phyloP scores from a whole-genome alignment of 139 green algal genomes.

The Chlamydomonas sp. region DNA sequence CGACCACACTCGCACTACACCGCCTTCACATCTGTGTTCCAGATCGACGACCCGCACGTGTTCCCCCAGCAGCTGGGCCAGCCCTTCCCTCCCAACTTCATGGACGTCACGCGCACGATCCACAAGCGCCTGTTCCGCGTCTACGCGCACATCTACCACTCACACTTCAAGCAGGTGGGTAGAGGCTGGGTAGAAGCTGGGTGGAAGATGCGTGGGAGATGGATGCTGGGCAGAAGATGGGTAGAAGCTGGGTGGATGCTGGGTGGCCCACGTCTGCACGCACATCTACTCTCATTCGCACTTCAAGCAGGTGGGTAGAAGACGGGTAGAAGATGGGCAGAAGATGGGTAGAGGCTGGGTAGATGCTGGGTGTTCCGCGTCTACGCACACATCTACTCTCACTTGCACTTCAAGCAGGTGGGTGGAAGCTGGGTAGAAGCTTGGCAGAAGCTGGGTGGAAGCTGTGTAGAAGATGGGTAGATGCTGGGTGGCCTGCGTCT shows the following conservation, averaged over 20 bases:
- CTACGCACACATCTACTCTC: background rate
- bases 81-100: slow-evolving; percentile 84
- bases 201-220: no score
- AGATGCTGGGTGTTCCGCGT: background rate
- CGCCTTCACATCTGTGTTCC: no score
- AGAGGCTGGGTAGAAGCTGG: background rate
- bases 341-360: background rate
- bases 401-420: background rate
- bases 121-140: slow-evolving; percentile 98
- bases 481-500: no score
- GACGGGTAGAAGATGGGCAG: background rate
- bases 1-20: no score
- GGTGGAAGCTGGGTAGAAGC: no score
- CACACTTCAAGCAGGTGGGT: slow-evolving; percentile 88
- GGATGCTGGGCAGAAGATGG: background rate
- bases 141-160: slow-evolving; percentile 99
- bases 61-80: slow-evolving; percentile 82
- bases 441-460: no score
- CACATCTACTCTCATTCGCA: background rate
- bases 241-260: background rate
- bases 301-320: slow-evolving; percentile 9
- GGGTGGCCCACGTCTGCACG: background rate
- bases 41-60: slow-evolving; percentile 81
- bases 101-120: slow-evolving; percentile 80
- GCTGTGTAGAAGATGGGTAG: no score